Percentiles rank a stretch among this genome's conserved stretches.
phyloP scores from a whole-genome alignment of 2,329 filamentous ascomycete species.

The Ceratocystis destructans region DNA sequence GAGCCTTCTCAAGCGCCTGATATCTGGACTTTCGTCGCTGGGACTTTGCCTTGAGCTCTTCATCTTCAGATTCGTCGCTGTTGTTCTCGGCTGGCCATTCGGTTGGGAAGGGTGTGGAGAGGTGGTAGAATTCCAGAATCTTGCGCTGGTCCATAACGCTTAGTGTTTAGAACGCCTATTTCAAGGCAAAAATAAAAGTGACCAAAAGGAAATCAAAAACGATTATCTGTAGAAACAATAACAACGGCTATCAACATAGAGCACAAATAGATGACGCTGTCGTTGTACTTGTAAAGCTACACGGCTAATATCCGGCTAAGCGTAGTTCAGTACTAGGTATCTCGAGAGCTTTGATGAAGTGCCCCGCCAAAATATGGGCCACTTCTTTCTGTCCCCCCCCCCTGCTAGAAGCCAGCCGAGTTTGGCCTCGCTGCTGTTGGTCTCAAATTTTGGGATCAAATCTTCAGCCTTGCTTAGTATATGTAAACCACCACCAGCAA shows the following conservation, averaged over 20 bases:
- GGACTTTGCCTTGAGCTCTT: conserved; percentile 35
- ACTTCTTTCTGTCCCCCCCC: not conserved
- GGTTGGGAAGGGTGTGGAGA: conserved; percentile 61
- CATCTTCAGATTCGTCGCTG: conserved; percentile 50
- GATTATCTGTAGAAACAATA: not conserved
- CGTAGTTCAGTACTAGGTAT: not conserved
- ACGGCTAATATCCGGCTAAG: conserved; percentile 11
- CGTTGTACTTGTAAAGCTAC: not conserved
- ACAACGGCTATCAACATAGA: not conserved
- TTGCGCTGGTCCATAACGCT: conserved; percentile 51
- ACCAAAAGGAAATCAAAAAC: not conserved
- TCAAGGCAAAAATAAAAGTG: not conserved
- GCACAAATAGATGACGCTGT: conserved; percentile 7
- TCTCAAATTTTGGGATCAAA: conserved; percentile 9
- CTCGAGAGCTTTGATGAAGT: not conserved
- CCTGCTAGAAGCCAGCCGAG: not conserved
- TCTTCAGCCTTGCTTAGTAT: conserved; percentile 15
- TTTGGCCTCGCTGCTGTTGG: conserved; percentile 1
- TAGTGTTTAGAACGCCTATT: not conserved
- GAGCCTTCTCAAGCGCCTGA: conserved; percentile 65
- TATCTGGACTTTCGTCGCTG: conserved; percentile 62
- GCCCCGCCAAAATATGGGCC: not conserved
- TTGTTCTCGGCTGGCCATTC: conserved; percentile 78
- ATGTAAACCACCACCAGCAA: not conserved
- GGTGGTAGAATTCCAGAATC: conserved; percentile 80